phyloP scores from a whole-genome alignment of 1,284 basidiomycete genomes.

The Pulveroboletus sp. region DNA sequence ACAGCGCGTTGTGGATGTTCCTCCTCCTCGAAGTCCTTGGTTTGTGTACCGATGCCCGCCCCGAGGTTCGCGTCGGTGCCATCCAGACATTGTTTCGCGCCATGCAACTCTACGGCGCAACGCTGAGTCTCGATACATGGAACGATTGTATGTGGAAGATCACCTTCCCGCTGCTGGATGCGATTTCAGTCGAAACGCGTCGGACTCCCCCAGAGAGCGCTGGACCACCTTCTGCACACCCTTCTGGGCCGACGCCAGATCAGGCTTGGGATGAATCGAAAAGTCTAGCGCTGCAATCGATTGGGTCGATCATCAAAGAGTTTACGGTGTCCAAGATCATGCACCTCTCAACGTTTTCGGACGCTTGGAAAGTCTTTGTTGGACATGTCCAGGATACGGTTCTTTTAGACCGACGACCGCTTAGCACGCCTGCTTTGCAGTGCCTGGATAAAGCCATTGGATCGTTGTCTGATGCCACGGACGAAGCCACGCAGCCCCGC shows the following conservation, averaged over 20 bases:
- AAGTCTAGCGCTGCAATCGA: conserved; percentile 81
- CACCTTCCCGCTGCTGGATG: conserved; percentile 84
- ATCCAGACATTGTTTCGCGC: conserved; percentile 95
- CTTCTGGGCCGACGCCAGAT: conserved; percentile 28
- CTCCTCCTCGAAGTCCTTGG: conserved; percentile 83
- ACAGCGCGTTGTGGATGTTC: conserved; percentile 89
- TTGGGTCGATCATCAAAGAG: conserved; percentile 81
- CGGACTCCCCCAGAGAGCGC: conserved; percentile 30
- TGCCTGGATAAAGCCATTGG: conserved; percentile 79
- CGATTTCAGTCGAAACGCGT: conserved; percentile 61
- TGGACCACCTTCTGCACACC: conserved; percentile 16
- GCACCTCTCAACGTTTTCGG: conserved; percentile 65
- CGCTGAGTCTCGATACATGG: conserved; percentile 82
- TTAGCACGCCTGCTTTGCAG: conserved; percentile 79
- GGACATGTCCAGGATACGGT: conserved; percentile 69
- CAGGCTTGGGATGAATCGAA: conserved; percentile 86
- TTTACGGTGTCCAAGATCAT: conserved; percentile 78
- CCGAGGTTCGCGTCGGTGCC: conserved; percentile 89
- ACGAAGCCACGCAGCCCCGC: conserved; percentile 44
- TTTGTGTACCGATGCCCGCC: conserved; percentile 78
- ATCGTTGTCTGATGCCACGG: conserved; percentile 45
- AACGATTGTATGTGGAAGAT: conserved; percentile 86
- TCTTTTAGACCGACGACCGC: conserved; percentile 62
- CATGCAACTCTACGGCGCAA: conserved; percentile 89
- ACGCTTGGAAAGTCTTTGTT: conserved; percentile 75